Percentiles rank a stretch among this genome's conserved stretches.
These are phyloP conservation scores for Sordaria brevicollis DNA, from an alignment of 495 filamentous ascomycete species.

Conservation along the genomic window DNA sequence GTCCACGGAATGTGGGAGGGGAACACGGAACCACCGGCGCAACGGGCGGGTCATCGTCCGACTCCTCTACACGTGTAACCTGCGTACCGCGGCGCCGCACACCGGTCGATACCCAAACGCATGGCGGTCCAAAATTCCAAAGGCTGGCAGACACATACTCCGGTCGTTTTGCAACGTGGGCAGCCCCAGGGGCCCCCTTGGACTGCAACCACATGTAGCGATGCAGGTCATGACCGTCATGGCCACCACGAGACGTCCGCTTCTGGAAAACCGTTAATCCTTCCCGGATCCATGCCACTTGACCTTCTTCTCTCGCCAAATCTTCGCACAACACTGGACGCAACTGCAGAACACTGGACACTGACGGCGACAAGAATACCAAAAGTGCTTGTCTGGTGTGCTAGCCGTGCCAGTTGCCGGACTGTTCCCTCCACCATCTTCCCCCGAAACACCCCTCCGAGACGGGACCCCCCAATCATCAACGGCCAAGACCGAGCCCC, in stretches of 20 bases:
- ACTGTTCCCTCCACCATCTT: background rate
- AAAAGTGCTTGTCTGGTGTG: background rate
- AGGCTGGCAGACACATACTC: background rate
- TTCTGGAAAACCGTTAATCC: background rate
- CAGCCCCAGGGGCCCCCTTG: background rate
- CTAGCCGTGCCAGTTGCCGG: background rate
- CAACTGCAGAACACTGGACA: background rate
- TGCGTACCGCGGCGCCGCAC: background rate
- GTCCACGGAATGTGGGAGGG: background rate
- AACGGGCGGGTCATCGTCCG: background rate
- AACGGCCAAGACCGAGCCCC: background rate
- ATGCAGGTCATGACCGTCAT: background rate
- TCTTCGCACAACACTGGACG: background rate
- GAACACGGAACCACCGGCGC: background rate
- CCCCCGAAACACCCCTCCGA: background rate
- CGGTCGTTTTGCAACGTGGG: background rate
- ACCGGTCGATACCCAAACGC: background rate
- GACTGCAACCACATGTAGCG: background rate
- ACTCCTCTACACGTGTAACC: background rate
- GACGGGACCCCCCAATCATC: background rate
- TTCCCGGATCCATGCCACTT: background rate
- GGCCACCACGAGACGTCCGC: background rate
- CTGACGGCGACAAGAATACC: background rate
- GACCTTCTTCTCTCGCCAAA: background rate
- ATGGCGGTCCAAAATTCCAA: background rate